These are phyloP conservation scores for Nitzschia sp. DNA, from an alignment of 108 stramenopile genomes.

Conservation along the genomic window DNA sequence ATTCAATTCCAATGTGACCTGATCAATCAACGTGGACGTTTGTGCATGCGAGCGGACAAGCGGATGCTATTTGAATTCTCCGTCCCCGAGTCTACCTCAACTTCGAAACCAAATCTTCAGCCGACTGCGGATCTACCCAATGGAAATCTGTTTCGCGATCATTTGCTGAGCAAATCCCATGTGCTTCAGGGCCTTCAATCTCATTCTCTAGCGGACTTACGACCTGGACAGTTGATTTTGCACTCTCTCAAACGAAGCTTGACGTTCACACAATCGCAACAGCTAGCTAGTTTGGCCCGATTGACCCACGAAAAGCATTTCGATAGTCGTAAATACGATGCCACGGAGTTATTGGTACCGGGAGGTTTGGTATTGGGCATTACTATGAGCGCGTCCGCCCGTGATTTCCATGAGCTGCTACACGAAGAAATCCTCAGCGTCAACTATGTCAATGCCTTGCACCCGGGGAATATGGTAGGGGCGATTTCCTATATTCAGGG, in stretches of 20 bases:
- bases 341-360: slow-evolving; percentile 71
- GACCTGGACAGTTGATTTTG: slow-evolving; percentile 69
- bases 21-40: slow-evolving; percentile 79
- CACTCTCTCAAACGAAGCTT: slow-evolving; percentile 66
- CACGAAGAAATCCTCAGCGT: slow-evolving; percentile 82
- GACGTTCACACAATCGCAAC: slow-evolving; percentile 74
- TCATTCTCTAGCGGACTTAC: slow-evolving; percentile 64
- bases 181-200: slow-evolving; percentile 59
- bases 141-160: slow-evolving; percentile 67
- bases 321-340: slow-evolving; percentile 70
- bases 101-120: slow-evolving; percentile 19
- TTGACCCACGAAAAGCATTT: slow-evolving; percentile 86
- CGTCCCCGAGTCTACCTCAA: slow-evolving; percentile 46
- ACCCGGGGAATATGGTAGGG: slow-evolving; percentile 76
- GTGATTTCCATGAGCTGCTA: slow-evolving; percentile 86
- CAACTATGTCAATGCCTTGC: slow-evolving; percentile 73
- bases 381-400: slow-evolving; percentile 55
- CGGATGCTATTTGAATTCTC: slow-evolving; percentile 84
- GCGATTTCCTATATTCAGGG: slow-evolving; percentile 57
- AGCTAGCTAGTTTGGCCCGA: slow-evolving; percentile 76
- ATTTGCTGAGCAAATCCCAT: slow-evolving; percentile 70
- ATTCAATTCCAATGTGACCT: slow-evolving; percentile 76
- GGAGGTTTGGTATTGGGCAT: slow-evolving; percentile 84
- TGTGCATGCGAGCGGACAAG: slow-evolving; percentile 86
- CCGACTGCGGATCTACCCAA: slow-evolving; percentile 24